phyloP scores from a whole-genome alignment of 2,329 filamentous ascomycete species.

The Amauroascus verrucosus region DNA sequence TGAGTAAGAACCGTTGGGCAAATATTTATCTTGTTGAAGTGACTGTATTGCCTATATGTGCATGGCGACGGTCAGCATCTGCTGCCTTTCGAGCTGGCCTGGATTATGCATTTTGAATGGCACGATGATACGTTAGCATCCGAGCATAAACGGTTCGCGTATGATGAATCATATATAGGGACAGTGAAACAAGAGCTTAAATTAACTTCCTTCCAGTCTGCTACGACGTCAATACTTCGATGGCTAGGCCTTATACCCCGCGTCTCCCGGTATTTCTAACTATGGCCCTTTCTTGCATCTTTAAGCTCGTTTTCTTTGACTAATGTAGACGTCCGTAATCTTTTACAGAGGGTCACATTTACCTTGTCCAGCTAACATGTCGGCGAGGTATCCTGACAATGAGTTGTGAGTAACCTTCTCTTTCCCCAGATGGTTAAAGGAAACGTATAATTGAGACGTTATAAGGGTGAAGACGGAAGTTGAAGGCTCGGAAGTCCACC shows the following conservation, averaged over 20 bases:
- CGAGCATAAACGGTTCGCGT: neutral
- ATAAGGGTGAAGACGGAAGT: neutral
- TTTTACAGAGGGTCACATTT: neutral
- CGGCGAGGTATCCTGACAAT: neutral
- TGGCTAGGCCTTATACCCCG: neutral
- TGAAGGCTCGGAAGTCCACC: neutral
- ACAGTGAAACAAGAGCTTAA: neutral
- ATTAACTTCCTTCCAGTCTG: neutral
- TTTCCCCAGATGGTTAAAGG: neutral
- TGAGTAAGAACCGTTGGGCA: no score
- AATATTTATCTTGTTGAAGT: no score
- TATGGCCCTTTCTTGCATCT: neutral
- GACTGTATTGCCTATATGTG: no score
- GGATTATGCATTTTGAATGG: neutral
- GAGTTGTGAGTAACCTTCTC: neutral
- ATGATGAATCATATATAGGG: constrained; percentile 2
- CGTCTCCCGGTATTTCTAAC: neutral
- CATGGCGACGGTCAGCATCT: no score
- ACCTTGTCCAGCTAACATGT: neutral
- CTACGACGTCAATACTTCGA: neutral
- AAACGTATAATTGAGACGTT: neutral
- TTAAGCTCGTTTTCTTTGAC: neutral
- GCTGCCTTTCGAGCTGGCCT: neutral
- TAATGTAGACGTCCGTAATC: neutral
- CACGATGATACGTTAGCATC: neutral